Percentiles rank a stretch among this genome's conserved stretches.
phyloP scores from a whole-genome alignment of 73 alveolate genomes.

The Tetrahymena malaccensis region DNA sequence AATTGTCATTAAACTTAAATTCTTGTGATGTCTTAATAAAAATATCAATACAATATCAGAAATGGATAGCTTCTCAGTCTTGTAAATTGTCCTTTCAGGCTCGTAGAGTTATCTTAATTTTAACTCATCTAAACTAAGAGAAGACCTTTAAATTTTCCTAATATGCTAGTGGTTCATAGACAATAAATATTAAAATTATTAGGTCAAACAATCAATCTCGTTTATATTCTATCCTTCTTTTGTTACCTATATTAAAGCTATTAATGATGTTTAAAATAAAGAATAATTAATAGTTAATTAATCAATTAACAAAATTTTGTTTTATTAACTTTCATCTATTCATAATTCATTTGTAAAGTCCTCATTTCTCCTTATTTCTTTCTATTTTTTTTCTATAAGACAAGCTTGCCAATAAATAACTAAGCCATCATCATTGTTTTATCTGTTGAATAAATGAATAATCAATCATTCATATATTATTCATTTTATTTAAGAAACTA shows the following conservation, averaged over 20 bases:
- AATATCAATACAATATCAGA: not conserved
- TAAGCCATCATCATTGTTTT: too few relatives aligned
- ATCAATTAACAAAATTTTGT: too few relatives aligned
- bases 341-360: not conserved
- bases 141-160: not conserved
- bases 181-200: not conserved
- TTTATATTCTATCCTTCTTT: not conserved
- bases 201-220: not conserved
- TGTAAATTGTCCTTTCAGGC: not conserved
- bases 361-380: not conserved
- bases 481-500: too few relatives aligned
- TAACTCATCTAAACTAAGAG: not conserved
- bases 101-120: not conserved
- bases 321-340: not conserved
- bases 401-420: not conserved
- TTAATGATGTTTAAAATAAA: not conserved
- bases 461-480: too few relatives aligned
- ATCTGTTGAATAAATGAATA: too few relatives aligned
- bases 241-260: not conserved
- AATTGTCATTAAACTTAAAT: not conserved
- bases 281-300: not conserved
- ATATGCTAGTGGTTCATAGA: not conserved
- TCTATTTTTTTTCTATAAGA: not conserved
- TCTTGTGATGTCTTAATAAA: not conserved
- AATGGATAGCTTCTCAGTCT: not conserved